Percentiles rank a stretch among this genome's conserved stretches.
phyloP scores from a whole-genome alignment of 2,329 filamentous ascomycete genomes.

The Cephalotrichum gorgonifer region DNA sequence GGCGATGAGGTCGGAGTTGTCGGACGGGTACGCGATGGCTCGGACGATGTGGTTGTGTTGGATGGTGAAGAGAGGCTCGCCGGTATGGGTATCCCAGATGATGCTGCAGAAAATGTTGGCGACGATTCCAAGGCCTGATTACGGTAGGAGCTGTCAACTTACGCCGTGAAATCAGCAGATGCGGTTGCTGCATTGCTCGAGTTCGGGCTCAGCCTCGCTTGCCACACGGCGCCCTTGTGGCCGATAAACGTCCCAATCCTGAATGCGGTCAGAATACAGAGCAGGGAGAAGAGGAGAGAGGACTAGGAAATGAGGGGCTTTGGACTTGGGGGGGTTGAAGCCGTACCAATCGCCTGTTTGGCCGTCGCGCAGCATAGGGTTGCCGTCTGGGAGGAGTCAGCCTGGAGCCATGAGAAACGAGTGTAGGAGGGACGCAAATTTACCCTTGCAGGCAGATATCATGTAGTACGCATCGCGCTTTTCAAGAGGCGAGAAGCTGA shows the following conservation, averaged over 20 bases:
- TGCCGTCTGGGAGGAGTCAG: conserved; percentile 58
- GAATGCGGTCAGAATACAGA: conserved; percentile 17
- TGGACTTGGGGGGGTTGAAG: background rate
- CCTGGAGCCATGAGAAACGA: background rate
- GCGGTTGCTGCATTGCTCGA: conserved; percentile 83
- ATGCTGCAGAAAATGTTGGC: conserved; percentile 49
- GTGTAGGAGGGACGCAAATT: background rate
- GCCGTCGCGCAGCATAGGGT: conserved; percentile 95
- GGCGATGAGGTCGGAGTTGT: conserved; percentile 73
- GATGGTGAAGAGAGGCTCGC: conserved; percentile 77
- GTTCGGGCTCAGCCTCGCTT: conserved; percentile 82
- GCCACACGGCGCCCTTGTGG: conserved; percentile 97
- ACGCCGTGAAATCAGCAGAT: conserved; percentile 93
- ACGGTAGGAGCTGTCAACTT: conserved; percentile 19
- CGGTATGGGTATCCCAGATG: conserved; percentile 94
- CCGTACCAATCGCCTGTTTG: conserved; percentile 83
- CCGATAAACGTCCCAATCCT: conserved; percentile 98
- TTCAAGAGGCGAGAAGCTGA: conserved; percentile 77
- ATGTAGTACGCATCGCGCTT: conserved; percentile 82
- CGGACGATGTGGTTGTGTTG: conserved; percentile 94
- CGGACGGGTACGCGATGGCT: conserved; percentile 78
- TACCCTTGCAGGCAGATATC: conserved; percentile 87
- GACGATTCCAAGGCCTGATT: background rate
- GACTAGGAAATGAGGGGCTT: background rate
- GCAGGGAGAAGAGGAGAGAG: background rate